These are phyloP conservation scores for Skeletonema grethae DNA, from an alignment of 108 stramenopile genomes.

Conservation along the genomic window DNA sequence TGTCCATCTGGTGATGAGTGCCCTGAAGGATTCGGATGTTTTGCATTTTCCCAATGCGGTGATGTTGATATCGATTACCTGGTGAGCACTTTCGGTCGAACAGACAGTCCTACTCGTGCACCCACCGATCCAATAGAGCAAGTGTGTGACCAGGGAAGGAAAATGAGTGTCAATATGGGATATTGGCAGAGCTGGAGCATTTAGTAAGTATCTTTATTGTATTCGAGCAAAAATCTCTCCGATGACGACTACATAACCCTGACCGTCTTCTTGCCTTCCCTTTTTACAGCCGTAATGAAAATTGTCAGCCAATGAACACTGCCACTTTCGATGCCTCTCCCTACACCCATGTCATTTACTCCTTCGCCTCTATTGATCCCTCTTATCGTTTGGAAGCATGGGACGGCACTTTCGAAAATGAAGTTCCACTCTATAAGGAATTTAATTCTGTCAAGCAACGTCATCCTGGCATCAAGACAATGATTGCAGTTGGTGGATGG, in stretches of 20 bases:
- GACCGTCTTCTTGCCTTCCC: background rate
- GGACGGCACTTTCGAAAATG: constrained; percentile 42
- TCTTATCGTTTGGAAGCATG: constrained; percentile 47
- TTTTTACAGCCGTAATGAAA: constrained; percentile 31
- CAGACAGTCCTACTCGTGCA: constrained; percentile 43
- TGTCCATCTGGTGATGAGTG: constrained; percentile 34
- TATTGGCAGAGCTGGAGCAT: constrained; percentile 60
- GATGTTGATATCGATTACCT: constrained; percentile 38
- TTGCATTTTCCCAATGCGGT: constrained; percentile 27
- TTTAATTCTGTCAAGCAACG: constrained; percentile 52
- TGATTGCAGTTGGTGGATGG: constrained; percentile 58
- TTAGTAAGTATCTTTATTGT: constrained; percentile 28
- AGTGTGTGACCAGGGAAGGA: constrained; percentile 36
- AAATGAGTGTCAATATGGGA: constrained; percentile 49
- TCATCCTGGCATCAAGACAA: constrained; percentile 42
- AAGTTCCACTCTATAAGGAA: constrained; percentile 50
- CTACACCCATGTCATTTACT: constrained; percentile 50
- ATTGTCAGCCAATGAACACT: constrained; percentile 50
- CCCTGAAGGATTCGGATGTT: constrained; percentile 23
- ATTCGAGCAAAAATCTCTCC: background rate
- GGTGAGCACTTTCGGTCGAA: constrained; percentile 42
- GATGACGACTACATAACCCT: background rate
- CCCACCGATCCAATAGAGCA: constrained; percentile 42
- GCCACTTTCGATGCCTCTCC: constrained; percentile 33
- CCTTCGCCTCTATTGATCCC: constrained; percentile 49